A percentile compares a stretch with the other conserved stretches of the same genome.
phyloP scores from a whole-genome alignment of 371 early-diverging fungal genomes.

The Circinella minor region DNA sequence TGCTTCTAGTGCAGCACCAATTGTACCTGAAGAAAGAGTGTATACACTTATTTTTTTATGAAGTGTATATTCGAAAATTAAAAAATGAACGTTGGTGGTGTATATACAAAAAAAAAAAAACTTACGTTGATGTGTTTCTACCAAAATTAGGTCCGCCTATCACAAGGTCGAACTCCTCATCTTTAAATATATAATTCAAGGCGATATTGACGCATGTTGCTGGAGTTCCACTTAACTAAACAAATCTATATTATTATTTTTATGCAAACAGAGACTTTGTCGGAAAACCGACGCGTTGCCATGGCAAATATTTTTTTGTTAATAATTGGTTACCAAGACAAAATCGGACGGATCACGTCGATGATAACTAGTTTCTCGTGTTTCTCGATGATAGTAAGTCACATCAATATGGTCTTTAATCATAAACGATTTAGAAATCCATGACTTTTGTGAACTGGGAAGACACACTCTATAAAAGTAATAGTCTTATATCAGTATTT shows the following conservation, averaged over 20 bases:
- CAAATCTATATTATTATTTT: too few relatives aligned
- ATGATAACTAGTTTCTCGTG: conserved; percentile 27
- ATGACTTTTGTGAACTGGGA: conserved; percentile 52
- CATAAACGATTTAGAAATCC: conserved; percentile 54
- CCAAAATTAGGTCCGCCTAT: conserved; percentile 52
- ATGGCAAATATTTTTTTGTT: neutral
- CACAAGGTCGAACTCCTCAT: conserved; percentile 46
- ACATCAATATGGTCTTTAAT: conserved; percentile 46
- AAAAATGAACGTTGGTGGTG: neutral
- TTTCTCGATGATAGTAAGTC: conserved; percentile 39
- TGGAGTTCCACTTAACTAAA: conserved; percentile 44
- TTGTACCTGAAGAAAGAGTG: conserved; percentile 51
- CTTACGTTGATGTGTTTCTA: conserved; percentile 44
- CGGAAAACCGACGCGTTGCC: too few relatives aligned
- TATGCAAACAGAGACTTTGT: too few relatives aligned
- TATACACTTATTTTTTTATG: conserved; percentile 23
- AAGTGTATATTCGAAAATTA: neutral
- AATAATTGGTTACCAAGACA: conserved; percentile 30
- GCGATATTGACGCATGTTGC: conserved; percentile 52
- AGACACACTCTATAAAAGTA: conserved; percentile 33
- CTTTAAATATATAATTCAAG: conserved; percentile 40
- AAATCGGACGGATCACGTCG: conserved; percentile 34
- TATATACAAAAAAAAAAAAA: neutral
- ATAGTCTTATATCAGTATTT: too few relatives aligned
- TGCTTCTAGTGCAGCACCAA: conserved; percentile 52